Base-by-base conservation (phyloP, 495 filamentous ascomycete species). In the Xylaria palmicola region DNA sequence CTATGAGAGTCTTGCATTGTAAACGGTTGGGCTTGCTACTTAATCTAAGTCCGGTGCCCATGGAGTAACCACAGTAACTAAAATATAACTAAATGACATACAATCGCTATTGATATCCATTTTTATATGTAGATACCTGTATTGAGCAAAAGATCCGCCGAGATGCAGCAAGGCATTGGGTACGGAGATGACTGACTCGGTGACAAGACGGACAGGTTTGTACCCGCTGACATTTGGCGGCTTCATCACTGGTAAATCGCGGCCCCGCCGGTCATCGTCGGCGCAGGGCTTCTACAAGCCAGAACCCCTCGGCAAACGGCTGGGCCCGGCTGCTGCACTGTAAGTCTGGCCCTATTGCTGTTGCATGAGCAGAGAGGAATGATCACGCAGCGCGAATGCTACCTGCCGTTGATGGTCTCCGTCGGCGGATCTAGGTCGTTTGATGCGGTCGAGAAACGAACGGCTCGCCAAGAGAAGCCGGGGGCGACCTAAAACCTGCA, bases 191-290 rank as follows among this genome's bases (percentile, higher is more conserved):
- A n/a, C n/a, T n/a, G n/a, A n/a, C n/a, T n/a, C n/a, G n/a, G n/a
- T n/a, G n/a, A n/a, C n/a, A n/a, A n/a, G n/a, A n/a, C n/a, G n/a
- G n/a, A n/a, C n/a, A n/a, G n/a, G n/a, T n/a, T n/a, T n/a, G n/a
- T n/a, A n/a, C 1, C 9, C 12, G 20, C 43, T 26, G 20, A 15
- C 24, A 29, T 48, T 24, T n/a, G 12, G 29, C n/a, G 32, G 27
- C 22, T 24, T 20, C 10, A 34, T 15, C 30, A 52, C 24, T 22
- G 48, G 30, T 34, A 37, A 27, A 57, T 30, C 6, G 4, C 26
- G n/a, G 17, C 10, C n/a, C 56, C 56, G 56, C 4, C 45, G 56
- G 56, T 39, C 51, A 59, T 22, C 56, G 45, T 22, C 56, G 56
- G 56, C 24, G 39, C 13, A 40, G 15, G 22, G 41, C 34, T 10